A percentile compares a stretch with the other conserved stretches of the same genome.
Evolutionary conservation across 305 asterid species (phyloP).

Genomic region (Nicotiana rustica): DNA sequence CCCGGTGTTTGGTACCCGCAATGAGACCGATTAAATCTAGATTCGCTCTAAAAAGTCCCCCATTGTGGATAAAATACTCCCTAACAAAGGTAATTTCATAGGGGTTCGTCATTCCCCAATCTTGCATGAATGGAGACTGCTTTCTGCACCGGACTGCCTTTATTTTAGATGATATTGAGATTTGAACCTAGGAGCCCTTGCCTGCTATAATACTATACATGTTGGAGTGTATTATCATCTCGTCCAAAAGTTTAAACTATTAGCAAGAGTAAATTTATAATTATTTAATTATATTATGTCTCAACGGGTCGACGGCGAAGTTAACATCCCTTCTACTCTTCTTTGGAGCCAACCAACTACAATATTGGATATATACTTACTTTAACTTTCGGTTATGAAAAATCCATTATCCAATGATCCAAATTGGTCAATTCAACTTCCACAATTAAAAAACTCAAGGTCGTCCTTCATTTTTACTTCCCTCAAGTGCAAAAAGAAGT

Average conservation of each 20-base stretch:
- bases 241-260: neutral
- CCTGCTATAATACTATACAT: no score
- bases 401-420: slow-evolving; percentile 21
- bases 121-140: no score
- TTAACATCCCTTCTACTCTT: slow-evolving; percentile 52
- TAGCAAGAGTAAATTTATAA: neutral
- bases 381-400: slow-evolving; percentile 43
- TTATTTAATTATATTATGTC: slow-evolving; percentile 5
- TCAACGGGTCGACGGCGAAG: slow-evolving; percentile 38
- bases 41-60: no score
- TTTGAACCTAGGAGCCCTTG: neutral
- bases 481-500: neutral
- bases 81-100: no score
- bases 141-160: no score
- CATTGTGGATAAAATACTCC: no score
- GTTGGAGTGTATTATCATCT: no score
- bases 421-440: slow-evolving; percentile 43
- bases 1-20: no score
- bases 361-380: slow-evolving; percentile 49
- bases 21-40: no score
- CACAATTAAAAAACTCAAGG: slow-evolving; percentile 32
- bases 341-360: slow-evolving; percentile 66
- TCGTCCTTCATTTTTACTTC: slow-evolving; percentile 29
- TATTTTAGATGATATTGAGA: neutral
- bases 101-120: no score